These are phyloP conservation scores for Kentomonas sorsogonicus DNA, from an alignment of 208 protist genomes.

Conservation along the genomic window DNA sequence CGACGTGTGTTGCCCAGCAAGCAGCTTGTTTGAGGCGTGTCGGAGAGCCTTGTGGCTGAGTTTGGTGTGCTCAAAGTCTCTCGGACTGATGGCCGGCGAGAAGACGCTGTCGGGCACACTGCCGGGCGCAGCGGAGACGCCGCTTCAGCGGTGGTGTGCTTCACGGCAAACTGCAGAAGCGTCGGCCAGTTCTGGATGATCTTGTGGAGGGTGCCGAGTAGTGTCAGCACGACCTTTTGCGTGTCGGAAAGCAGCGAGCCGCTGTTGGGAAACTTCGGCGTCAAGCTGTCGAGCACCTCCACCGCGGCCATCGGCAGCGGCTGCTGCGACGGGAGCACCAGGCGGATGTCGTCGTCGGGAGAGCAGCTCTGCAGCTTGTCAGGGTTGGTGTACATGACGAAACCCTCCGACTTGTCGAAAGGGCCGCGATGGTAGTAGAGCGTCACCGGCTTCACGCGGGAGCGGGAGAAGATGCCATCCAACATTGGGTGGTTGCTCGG, in stretches of 20 bases:
- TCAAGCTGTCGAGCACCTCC: constrained; percentile 21
- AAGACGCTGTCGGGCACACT: constrained; percentile 8
- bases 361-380: neutral
- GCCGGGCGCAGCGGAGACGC: no score
- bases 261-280: constrained; percentile 43
- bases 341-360: neutral
- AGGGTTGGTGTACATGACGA: no score
- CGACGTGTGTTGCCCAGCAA: constrained; percentile 64
- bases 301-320: constrained; percentile 11
- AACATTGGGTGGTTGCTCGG: neutral
- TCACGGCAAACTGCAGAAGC: constrained; percentile 17
- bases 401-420: constrained; percentile 37
- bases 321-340: constrained; percentile 28
- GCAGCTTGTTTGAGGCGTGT: constrained; percentile 64
- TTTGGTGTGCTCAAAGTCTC: constrained; percentile 63
- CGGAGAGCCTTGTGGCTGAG: constrained; percentile 81
- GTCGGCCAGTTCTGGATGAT: constrained; percentile 38
- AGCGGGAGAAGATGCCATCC: neutral
- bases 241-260: constrained; percentile 31
- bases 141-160: neutral
- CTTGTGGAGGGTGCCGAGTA: constrained; percentile 57
- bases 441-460: constrained; percentile 23
- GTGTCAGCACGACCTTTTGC: constrained; percentile 52
- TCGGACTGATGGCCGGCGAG: constrained; percentile 29
- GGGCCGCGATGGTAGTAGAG: constrained; percentile 66